Percentiles rank a stretch among this genome's conserved stretches.
These are phyloP conservation scores for Artemisia tridentata DNA, from an alignment of 129 eudicot genomes.

Conservation along the genomic window DNA sequence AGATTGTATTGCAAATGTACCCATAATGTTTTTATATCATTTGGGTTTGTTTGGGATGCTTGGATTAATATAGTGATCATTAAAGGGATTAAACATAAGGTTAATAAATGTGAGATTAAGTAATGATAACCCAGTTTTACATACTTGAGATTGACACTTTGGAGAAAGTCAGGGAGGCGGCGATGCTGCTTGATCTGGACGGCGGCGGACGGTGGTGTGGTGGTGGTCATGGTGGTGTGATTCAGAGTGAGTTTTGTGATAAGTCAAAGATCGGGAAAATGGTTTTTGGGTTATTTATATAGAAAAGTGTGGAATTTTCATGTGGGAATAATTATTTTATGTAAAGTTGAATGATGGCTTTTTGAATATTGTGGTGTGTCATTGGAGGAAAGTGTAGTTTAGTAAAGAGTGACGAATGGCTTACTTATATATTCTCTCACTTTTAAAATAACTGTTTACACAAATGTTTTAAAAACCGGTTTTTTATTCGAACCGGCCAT, in stretches of 20 bases:
- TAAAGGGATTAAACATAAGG: slow-evolving; percentile 8
- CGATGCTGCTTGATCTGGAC: slow-evolving; percentile 17
- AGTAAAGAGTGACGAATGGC: too few relatives aligned
- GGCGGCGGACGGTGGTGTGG: background rate
- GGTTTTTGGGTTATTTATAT: background rate
- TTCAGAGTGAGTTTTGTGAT: background rate
- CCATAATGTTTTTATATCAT: background rate
- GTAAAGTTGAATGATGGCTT: too few relatives aligned
- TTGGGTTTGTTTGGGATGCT: slow-evolving; percentile 1
- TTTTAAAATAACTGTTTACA: too few relatives aligned
- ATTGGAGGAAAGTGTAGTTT: too few relatives aligned
- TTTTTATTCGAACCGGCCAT: too few relatives aligned
- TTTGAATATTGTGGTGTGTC: too few relatives aligned
- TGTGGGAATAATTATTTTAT: too few relatives aligned
- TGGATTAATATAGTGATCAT: slow-evolving; percentile 1
- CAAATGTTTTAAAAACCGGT: too few relatives aligned
- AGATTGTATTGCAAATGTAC: slow-evolving; percentile 7
- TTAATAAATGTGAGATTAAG: slow-evolving; percentile 6
- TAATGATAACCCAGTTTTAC: slow-evolving; percentile 11
- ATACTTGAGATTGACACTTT: slow-evolving; percentile 5
- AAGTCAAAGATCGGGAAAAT: background rate
- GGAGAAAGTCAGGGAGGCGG: slow-evolving; percentile 12
- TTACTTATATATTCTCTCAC: too few relatives aligned
- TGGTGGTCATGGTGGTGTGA: slow-evolving; percentile 2
- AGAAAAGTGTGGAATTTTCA: background rate